Evolutionary conservation across 2,329 filamentous ascomycete species (phyloP).

Genomic region (Colletotrichum navitas): DNA sequence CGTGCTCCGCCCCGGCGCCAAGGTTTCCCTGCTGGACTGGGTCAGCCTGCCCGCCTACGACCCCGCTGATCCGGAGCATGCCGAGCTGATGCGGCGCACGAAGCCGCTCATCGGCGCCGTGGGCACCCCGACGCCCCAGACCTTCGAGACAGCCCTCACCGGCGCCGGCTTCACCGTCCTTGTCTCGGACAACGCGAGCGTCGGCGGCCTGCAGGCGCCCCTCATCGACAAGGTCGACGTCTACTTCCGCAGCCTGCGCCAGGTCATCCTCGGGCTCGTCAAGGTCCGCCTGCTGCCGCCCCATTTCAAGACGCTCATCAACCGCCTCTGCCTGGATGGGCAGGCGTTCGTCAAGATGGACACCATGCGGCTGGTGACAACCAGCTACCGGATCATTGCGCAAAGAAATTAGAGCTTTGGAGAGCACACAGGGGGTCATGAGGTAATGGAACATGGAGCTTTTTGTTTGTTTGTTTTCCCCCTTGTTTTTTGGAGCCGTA

Average conservation of each 20-base stretch:
- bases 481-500: background rate
- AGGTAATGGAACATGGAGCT: background rate
- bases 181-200: constrained; percentile 64
- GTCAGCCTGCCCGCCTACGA: constrained; percentile 65
- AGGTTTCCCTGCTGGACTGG: constrained; percentile 65
- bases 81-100: constrained; percentile 65
- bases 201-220: constrained; percentile 63
- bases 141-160: constrained; percentile 59
- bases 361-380: constrained; percentile 63
- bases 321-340: constrained; percentile 65
- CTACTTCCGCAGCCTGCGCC: constrained; percentile 65
- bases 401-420: constrained; percentile 51
- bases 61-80: constrained; percentile 59
- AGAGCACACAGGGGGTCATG: background rate
- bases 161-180: constrained; percentile 62
- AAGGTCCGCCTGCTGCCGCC: constrained; percentile 60
- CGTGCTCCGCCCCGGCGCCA: constrained; percentile 63
- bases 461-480: background rate
- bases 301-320: constrained; percentile 67
- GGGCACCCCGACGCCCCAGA: constrained; percentile 63
- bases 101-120: constrained; percentile 68
- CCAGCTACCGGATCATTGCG: constrained; percentile 66
- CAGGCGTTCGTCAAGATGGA: constrained; percentile 69
- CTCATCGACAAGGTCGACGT: constrained; percentile 67
- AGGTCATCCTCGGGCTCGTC: constrained; percentile 62